phyloP scores from a whole-genome alignment of 192 early-diverging fungal genomes.

The Mortierella antarctica region DNA sequence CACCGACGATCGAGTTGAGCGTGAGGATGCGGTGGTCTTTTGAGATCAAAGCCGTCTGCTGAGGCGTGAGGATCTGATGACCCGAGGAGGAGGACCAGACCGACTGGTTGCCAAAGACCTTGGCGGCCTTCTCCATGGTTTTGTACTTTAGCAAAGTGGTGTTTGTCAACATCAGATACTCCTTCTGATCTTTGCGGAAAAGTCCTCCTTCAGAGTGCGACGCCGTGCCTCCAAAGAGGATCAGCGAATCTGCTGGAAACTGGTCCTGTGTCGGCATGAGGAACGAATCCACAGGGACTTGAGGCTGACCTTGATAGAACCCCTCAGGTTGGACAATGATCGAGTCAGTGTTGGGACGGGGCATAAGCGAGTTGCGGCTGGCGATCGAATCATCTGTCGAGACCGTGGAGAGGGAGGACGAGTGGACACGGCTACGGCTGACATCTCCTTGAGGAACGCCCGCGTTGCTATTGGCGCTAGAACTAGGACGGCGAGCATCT shows the following conservation, averaged over 20 bases:
- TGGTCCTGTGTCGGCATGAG: slow-evolving; percentile 48
- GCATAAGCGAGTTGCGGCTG: slow-evolving; percentile 41
- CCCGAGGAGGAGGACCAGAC: slow-evolving; percentile 47
- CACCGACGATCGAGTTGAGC: slow-evolving; percentile 42
- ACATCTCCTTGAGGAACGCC: background rate
- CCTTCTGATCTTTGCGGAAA: slow-evolving; percentile 44
- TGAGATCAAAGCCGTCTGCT: slow-evolving; percentile 33
- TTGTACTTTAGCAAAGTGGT: slow-evolving; percentile 48
- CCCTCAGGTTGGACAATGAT: slow-evolving; percentile 1
- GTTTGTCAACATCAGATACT: slow-evolving; percentile 46
- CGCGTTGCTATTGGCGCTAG: background rate
- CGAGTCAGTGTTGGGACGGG: slow-evolving; percentile 14
- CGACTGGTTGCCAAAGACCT: slow-evolving; percentile 53
- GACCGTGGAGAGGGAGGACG: slow-evolving; percentile 30
- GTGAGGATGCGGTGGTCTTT: slow-evolving; percentile 43
- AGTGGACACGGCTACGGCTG: slow-evolving; percentile 24
- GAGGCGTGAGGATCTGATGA: slow-evolving; percentile 46
- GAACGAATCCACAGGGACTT: slow-evolving; percentile 40
- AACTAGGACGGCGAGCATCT: slow-evolving; percentile 16
- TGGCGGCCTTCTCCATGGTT: slow-evolving; percentile 48
- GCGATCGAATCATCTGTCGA: slow-evolving; percentile 45
- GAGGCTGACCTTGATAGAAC: slow-evolving; percentile 39
- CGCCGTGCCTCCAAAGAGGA: slow-evolving; percentile 45
- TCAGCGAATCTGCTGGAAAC: slow-evolving; percentile 36
- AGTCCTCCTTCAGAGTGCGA: slow-evolving; percentile 37